Evolutionary conservation across 1,284 basidiomycete species (phyloP), one percentile per base, ranked within the genome.

Genomic region (Leccinum griseonigrum): DNA sequence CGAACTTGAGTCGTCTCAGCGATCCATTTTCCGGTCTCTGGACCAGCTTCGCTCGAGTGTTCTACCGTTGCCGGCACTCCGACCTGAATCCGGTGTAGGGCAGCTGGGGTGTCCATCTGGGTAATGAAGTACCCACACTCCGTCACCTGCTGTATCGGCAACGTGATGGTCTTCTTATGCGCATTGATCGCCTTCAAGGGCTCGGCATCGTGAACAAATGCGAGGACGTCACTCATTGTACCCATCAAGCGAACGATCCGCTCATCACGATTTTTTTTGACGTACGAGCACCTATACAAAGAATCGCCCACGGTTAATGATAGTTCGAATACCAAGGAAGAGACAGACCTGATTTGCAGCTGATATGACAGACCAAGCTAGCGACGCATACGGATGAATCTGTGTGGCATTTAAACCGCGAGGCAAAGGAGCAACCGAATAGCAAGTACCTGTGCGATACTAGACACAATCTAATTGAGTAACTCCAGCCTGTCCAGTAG

Each of bases 41-140:
- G 89, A 56, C 83, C 91, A 51, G 81, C 87, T 77, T 84, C 92
- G 74, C 83, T 94, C 67, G 78, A 94, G 74, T 99, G 97, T 74
- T 98, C 96, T 1, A 98, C 91, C 0, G 96, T 98, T 0, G 97
- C 97, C 2, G 97, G 97, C 0, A 98, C 95, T 9, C 97, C 97
- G 2, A 98, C 92, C 69, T 88, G 85, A 36, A 99, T 80, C 32
- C 96, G 82, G 74, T 98, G 94, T 29, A 95, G 78, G 2, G 96
- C 97, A 2, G 97, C 96, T 0, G 94, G 93, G 66, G 93, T 85
- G 71, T 98, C 95, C 93, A 98, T 97, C 94, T 96, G 58, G 9
- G 51, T 31, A n/a, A 53, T 53, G n/a, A 53, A 53, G 51, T 53
- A 53, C 14, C 51, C 29, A 18, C 51, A 53, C 29, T 53, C 51